phyloP scores from a whole-genome alignment of 164 flowering plant genomes.

The Magnolia officinalis region DNA sequence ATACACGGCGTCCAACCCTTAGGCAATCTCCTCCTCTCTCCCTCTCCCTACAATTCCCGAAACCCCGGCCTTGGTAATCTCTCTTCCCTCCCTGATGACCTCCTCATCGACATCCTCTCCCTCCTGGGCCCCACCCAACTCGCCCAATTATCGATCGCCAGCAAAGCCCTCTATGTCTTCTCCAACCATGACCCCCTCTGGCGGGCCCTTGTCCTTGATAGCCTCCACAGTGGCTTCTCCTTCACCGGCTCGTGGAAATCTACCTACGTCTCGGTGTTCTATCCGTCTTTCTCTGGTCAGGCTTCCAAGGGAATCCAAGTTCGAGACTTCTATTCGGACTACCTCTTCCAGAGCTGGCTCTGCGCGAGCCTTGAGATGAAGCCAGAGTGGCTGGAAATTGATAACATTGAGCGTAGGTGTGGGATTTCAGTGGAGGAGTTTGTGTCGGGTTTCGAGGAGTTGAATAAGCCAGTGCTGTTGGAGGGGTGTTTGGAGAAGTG shows the following conservation, averaged over 20 bases:
- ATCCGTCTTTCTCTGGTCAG: conserved; percentile 26
- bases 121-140: conserved; percentile 50
- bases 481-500: conserved; percentile 86
- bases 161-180: conserved; percentile 81
- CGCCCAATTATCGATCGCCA: conserved; percentile 62
- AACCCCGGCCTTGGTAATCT: conserved; percentile 83
- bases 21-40: conserved; percentile 64
- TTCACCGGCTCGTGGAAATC: conserved; percentile 73
- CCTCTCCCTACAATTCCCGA: conserved; percentile 63
- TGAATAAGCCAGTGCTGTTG: conserved; percentile 85
- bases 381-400: conserved; percentile 85
- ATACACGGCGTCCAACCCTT: conserved; percentile 84
- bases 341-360: conserved; percentile 95
- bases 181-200: conserved; percentile 85
- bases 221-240: conserved; percentile 43
- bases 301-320: conserved; percentile 36
- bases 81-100: conserved; percentile 67
- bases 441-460: conserved; percentile 65
- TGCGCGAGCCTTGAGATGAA: conserved; percentile 97
- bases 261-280: conserved; percentile 48
- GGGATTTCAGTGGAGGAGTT: conserved; percentile 83
- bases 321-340: conserved; percentile 89
- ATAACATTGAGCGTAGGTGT: conserved; percentile 62
- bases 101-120: conserved; percentile 76
- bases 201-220: conserved; percentile 83